A percentile compares a stretch with the other conserved stretches of the same genome.
Conservation (phyloP, 2,329 filamentous ascomycete genomes). For the Fusarium buharicum region DNA sequence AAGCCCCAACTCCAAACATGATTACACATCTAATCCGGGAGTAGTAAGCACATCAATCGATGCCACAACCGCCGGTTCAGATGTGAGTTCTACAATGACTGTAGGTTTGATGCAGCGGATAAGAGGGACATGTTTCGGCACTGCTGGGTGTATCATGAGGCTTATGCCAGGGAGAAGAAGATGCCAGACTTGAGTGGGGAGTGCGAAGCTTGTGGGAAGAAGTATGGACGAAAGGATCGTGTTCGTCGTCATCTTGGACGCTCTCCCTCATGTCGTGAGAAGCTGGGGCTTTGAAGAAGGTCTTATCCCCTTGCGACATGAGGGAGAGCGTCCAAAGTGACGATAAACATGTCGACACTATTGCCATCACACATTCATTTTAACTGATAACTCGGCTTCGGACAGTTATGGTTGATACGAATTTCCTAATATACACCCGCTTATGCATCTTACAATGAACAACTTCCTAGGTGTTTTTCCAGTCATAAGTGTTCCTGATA, state of each 20-base stretch:
- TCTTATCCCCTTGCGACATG: slow-evolving; percentile 26
- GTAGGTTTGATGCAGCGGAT: background rate
- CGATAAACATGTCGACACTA: background rate
- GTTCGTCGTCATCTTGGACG: slow-evolving; percentile 13
- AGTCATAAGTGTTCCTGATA: too few relatives aligned
- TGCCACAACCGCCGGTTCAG: slow-evolving; percentile 8
- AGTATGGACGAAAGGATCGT: slow-evolving; percentile 19
- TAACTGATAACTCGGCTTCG: too few relatives aligned
- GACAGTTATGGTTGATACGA: too few relatives aligned
- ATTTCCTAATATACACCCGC: too few relatives aligned
- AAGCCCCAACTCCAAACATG: background rate
- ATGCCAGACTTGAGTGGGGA: background rate
- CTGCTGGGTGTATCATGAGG: slow-evolving; percentile 21
- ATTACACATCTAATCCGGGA: background rate
- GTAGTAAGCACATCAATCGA: slow-evolving; percentile 18
- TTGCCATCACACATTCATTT: too few relatives aligned
- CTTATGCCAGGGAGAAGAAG: slow-evolving; percentile 1
- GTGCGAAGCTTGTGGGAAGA: slow-evolving; percentile 11
- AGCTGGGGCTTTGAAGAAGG: slow-evolving; percentile 5
- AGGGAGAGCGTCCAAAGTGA: background rate
- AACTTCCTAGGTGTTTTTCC: too few relatives aligned
- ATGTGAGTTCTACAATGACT: slow-evolving; percentile 7
- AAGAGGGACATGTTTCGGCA: slow-evolving; percentile 22
- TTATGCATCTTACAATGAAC: too few relatives aligned
- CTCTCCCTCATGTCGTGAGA: background rate